A percentile compares a stretch with the other conserved stretches of the same genome.
Evolutionary conservation across 2,329 filamentous ascomycete species (phyloP).

Genomic region (Colletotrichum acutatum): DNA sequence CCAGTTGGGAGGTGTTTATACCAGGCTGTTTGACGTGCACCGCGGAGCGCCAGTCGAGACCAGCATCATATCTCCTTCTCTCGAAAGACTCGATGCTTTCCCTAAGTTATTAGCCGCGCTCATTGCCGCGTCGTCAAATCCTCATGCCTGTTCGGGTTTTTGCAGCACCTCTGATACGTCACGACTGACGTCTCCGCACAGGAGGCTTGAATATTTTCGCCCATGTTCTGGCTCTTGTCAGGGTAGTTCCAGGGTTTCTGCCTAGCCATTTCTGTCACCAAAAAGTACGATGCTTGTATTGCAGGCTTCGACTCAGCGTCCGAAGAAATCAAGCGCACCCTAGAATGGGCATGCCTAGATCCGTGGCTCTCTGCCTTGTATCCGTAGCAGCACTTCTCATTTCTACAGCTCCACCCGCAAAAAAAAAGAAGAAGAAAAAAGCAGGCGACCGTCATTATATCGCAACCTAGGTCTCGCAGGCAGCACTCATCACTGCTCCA

Average conservation of each 20-base stretch:
- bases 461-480: not conserved
- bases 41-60: not conserved
- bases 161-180: not conserved
- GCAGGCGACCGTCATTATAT: not conserved
- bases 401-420: no score
- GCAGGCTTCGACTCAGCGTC: not conserved
- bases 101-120: not conserved
- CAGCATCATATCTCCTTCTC: not conserved
- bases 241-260: not conserved
- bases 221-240: not conserved
- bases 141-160: not conserved
- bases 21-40: not conserved
- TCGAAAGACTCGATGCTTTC: not conserved
- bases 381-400: no score
- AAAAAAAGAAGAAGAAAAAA: no score
- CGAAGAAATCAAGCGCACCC: not conserved
- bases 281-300: not conserved
- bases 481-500: not conserved
- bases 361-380: not conserved
- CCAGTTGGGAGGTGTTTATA: not conserved
- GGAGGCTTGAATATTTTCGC: not conserved
- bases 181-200: not conserved
- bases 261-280: not conserved
- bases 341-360: not conserved
- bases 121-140: not conserved